A percentile compares a stretch with the other conserved stretches of the same genome.
phyloP scores from a whole-genome alignment of 225 moss, liverwort and hornwort genomes.

The Physcomitrium patens region DNA sequence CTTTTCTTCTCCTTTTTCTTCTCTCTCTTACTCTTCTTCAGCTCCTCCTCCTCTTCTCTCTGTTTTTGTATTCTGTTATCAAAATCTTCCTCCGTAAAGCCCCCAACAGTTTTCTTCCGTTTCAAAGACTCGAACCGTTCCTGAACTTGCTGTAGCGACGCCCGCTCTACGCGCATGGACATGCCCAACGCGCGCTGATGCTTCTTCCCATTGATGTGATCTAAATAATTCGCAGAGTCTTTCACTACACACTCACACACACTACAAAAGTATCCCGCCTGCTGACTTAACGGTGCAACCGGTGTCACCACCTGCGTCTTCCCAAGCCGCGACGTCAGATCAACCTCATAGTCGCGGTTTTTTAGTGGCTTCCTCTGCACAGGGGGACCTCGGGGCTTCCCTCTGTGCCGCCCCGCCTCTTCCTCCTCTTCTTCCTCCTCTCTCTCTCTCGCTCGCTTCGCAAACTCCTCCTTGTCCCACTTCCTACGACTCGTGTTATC shows the following conservation, averaged over 20 bases:
- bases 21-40: conserved; percentile 78
- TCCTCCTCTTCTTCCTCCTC: conserved; percentile 79
- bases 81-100: conserved; percentile 86
- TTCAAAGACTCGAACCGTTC: conserved; percentile 90
- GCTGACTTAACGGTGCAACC: conserved; percentile 96
- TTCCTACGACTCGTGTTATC: conserved; percentile 94
- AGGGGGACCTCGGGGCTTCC: conserved; percentile 82
- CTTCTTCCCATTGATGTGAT: conserved; percentile 99
- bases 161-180: conserved; percentile 99
- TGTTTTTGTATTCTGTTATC: conserved; percentile 88
- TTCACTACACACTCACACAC: conserved; percentile 99
- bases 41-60: conserved; percentile 94
- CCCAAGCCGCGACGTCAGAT: conserved; percentile 90
- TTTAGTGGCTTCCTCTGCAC: conserved; percentile 94
- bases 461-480: conserved; percentile 96
- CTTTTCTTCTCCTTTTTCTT: conserved; percentile 95
- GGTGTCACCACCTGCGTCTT: conserved; percentile 99
- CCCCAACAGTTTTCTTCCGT: conserved; percentile 82
- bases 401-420: conserved; percentile 68
- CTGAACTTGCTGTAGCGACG: conserved; percentile 95
- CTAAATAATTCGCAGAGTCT: conserved; percentile 96
- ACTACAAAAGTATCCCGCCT: conserved; percentile 97
- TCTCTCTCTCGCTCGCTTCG: conserved; percentile 81
- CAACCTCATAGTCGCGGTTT: conserved; percentile 94
- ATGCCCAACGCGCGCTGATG: conserved; percentile 97